Conservation (phyloP, 2,329 filamentous ascomycete genomes). For the Talaromyces sp. region DNA sequence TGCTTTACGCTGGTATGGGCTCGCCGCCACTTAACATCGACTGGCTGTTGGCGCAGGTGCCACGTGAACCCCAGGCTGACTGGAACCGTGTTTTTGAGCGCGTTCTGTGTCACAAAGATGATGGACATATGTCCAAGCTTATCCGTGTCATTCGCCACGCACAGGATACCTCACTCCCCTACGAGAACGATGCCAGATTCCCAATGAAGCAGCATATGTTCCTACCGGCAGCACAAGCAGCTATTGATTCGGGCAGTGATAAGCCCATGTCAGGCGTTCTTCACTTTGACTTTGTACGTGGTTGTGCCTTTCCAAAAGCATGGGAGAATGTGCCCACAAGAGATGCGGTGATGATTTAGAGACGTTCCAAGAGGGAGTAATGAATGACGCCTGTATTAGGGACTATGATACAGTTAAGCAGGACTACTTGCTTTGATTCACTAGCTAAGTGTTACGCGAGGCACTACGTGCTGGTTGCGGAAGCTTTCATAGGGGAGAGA, state of each 20-base stretch:
- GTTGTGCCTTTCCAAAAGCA: background rate
- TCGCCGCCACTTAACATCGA: background rate
- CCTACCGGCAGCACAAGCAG: background rate
- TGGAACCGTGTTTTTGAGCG: conserved; percentile 3
- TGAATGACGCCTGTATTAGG: background rate
- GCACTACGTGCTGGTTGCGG: background rate
- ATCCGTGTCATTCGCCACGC: background rate
- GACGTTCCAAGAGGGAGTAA: background rate
- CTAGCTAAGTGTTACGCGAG: background rate
- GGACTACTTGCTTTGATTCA: background rate
- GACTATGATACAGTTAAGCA: background rate
- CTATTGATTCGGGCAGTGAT: background rate
- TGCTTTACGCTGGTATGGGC: conserved; percentile 4
- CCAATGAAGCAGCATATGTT: conserved; percentile 6
- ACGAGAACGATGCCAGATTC: conserved; percentile 1
- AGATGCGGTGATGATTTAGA: background rate
- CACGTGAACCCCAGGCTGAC: background rate
- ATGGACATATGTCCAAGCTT: conserved; percentile 9
- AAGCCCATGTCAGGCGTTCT: background rate
- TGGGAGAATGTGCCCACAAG: background rate
- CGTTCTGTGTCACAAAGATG: conserved; percentile 1
- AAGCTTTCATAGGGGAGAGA: background rate
- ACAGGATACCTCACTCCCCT: background rate
- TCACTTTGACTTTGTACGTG: conserved; percentile 6
- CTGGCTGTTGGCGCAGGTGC: background rate